phyloP scores from a whole-genome alignment of 495 filamentous ascomycete genomes.

The Parathielavia appendiculata region DNA sequence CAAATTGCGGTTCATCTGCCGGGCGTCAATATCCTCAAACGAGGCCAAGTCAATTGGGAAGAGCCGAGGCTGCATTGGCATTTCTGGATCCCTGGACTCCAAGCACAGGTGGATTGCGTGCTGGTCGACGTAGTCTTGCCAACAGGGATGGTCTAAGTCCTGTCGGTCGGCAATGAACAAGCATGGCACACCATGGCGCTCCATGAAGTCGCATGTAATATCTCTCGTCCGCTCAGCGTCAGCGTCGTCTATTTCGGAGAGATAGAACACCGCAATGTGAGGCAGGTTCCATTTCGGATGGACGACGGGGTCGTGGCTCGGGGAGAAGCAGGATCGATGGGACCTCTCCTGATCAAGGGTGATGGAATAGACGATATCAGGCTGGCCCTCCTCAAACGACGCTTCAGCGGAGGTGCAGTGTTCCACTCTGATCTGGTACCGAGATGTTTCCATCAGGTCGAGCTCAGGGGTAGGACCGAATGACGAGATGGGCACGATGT shows the following conservation, averaged over 20 bases:
- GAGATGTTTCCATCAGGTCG: conserved; percentile 63
- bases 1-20: conserved; percentile 70
- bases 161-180: conserved; percentile 63
- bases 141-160: conserved; percentile 41
- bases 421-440: conserved; percentile 67
- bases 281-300: conserved; percentile 59
- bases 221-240: conserved; percentile 47
- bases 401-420: conserved; percentile 56
- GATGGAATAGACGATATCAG: conserved; percentile 38
- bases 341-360: conserved; percentile 54
- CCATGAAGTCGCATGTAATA: conserved; percentile 57
- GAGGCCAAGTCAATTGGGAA: conserved; percentile 69
- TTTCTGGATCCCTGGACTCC: conserved; percentile 53
- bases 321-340: conserved; percentile 28
- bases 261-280: conserved; percentile 65
- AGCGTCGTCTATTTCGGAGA: conserved; percentile 51
- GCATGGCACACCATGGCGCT: conserved; percentile 58
- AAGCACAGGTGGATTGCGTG: conserved; percentile 60
- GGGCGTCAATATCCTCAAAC: conserved; percentile 65
- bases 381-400: conserved; percentile 29
- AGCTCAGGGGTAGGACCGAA: conserved; percentile 68
- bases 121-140: conserved; percentile 28
- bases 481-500: conserved; percentile 67
- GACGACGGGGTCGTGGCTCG: conserved; percentile 25
- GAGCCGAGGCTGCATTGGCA: conserved; percentile 50